A percentile compares a stretch with the other conserved stretches of the same genome.
phyloP scores from a whole-genome alignment of 495 filamentous ascomycete species.

The Aspergillus conjunctus region DNA sequence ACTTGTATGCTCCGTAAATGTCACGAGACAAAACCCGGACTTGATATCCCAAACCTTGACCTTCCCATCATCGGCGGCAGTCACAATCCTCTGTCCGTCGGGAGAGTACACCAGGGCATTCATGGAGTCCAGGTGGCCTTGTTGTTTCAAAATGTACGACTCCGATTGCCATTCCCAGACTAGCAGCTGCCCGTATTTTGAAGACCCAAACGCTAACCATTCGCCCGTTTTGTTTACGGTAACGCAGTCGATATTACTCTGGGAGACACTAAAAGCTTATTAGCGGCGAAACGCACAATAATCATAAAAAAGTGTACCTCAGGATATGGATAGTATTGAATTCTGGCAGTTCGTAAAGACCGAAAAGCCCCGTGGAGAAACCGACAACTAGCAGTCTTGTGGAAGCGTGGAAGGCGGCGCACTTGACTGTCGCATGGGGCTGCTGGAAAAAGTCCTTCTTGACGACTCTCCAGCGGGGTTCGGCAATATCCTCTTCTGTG shows the following conservation, averaged over 20 bases:
- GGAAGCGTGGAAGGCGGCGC: slow-evolving; percentile 81
- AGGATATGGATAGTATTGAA: slow-evolving; percentile 92
- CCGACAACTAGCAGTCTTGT: slow-evolving; percentile 88
- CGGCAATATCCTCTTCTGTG: slow-evolving; percentile 60
- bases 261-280: slow-evolving; percentile 73
- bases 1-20: slow-evolving; percentile 94
- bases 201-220: slow-evolving; percentile 98
- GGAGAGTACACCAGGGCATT: slow-evolving; percentile 91
- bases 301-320: slow-evolving; percentile 45
- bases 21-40: slow-evolving; percentile 96
- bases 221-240: slow-evolving; percentile 91
- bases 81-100: slow-evolving; percentile 89
- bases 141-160: slow-evolving; percentile 98
- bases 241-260: slow-evolving; percentile 92
- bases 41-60: slow-evolving; percentile 97
- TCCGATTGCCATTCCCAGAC: slow-evolving; percentile 99
- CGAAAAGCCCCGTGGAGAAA: slow-evolving; percentile 92
- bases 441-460: slow-evolving; percentile 92
- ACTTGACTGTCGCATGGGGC: slow-evolving; percentile 81
- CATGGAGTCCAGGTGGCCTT: slow-evolving; percentile 96
- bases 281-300: neutral
- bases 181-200: slow-evolving; percentile 87
- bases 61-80: slow-evolving; percentile 92
- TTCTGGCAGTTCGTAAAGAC: slow-evolving; percentile 93
- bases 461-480: slow-evolving; percentile 80